These are phyloP conservation scores for Knoxia roxburghii DNA, from an alignment of 257 asterid genomes.

Conservation along the genomic window DNA sequence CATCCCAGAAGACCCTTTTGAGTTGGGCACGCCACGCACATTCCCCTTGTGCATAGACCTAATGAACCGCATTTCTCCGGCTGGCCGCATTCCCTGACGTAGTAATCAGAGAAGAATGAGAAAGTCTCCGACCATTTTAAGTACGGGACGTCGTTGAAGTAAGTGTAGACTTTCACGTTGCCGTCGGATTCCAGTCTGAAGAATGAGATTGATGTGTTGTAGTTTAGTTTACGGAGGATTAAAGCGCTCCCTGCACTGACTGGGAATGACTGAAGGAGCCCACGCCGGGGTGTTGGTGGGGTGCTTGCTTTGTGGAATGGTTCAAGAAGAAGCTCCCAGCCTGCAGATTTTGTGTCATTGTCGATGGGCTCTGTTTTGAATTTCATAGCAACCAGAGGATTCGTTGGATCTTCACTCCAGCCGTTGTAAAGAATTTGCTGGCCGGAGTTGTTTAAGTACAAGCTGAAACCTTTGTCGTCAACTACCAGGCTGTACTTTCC, in stretches of 20 bases:
- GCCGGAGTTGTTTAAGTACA: constrained; percentile 16
- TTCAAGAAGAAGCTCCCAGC: constrained; percentile 11
- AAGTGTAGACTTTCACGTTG: constrained; percentile 16
- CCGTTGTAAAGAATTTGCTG: constrained; percentile 13
- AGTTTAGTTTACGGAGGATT: constrained; percentile 11
- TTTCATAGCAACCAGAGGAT: neutral
- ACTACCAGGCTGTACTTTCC: constrained; percentile 17
- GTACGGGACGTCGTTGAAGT: neutral
- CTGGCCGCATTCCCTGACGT: constrained; percentile 14
- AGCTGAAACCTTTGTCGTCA: neutral
- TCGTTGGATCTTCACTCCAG: neutral
- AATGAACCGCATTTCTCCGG: constrained; percentile 20
- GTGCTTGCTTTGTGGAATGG: neutral
- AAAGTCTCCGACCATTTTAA: constrained; percentile 19
- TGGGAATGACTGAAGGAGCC: constrained; percentile 11
- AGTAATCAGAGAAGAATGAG: constrained; percentile 16
- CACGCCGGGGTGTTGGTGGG: neutral
- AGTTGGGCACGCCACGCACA: constrained; percentile 24
- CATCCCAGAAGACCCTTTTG: constrained; percentile 26
- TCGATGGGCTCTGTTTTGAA: neutral
- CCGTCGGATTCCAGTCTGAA: constrained; percentile 18
- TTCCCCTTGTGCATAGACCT: constrained; percentile 19
- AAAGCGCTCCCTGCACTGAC: neutral
- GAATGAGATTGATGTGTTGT: constrained; percentile 17
- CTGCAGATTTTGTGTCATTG: neutral